Percentiles rank a stretch among this genome's conserved stretches.
Conservation (phyloP, 371 early-diverging fungal genomes). For the Phascolomyces articulosus region DNA sequence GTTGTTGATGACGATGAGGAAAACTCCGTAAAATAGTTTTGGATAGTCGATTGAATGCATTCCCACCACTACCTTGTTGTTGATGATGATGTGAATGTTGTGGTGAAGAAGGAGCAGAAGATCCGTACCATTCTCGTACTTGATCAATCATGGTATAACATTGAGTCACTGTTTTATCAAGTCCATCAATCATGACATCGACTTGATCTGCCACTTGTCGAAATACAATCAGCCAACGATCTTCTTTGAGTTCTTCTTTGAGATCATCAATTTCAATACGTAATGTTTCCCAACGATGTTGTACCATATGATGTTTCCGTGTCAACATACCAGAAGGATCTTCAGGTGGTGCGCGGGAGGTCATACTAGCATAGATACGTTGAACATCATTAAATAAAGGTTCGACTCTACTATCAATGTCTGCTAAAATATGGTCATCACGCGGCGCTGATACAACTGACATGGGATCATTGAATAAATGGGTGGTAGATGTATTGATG, state of each 20-base stretch:
- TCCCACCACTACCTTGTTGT: constrained; percentile 3
- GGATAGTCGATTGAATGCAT: constrained; percentile 20
- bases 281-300: constrained; percentile 49
- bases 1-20: constrained; percentile 16
- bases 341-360: constrained; percentile 32
- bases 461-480: background rate
- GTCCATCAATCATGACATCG: constrained; percentile 63
- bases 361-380: constrained; percentile 51
- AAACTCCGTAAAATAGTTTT: constrained; percentile 21
- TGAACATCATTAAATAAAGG: constrained; percentile 54
- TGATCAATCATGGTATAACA: constrained; percentile 56
- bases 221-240: constrained; percentile 65
- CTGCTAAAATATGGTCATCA: constrained; percentile 31
- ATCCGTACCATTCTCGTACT: constrained; percentile 36
- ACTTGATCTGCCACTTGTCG: constrained; percentile 63
- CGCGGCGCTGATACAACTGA: background rate
- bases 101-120: constrained; percentile 17
- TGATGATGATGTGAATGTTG: constrained; percentile 11
- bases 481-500: background rate
- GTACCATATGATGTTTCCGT: constrained; percentile 40
- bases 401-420: constrained; percentile 58
- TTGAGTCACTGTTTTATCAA: constrained; percentile 58
- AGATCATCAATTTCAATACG: constrained; percentile 51
- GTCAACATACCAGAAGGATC: constrained; percentile 36
- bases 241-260: constrained; percentile 65